A percentile compares a stretch with the other conserved stretches of the same genome.
These are phyloP conservation scores for Eragrostis tef DNA, from an alignment of 202 grass and related monocot species.

Conservation along the genomic window DNA sequence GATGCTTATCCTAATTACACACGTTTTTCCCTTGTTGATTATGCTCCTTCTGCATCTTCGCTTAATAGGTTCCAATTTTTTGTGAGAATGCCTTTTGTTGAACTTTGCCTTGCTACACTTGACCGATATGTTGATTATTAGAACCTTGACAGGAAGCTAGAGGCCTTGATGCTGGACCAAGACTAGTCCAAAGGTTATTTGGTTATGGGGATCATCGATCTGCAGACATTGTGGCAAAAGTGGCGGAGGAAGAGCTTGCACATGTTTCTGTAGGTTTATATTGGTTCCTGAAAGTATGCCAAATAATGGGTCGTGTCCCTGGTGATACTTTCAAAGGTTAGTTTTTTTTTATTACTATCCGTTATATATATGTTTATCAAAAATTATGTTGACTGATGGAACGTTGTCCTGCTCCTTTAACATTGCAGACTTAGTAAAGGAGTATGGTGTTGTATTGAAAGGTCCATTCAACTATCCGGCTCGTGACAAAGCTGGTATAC, in stretches of 20 bases:
- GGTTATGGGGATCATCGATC: constrained; percentile 79
- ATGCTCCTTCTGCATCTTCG: background rate
- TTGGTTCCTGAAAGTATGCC: constrained; percentile 84
- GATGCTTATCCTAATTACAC: background rate
- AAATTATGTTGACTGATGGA: constrained; percentile 35
- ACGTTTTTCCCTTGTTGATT: background rate
- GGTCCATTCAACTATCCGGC: constrained; percentile 88
- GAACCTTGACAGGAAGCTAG: constrained; percentile 81
- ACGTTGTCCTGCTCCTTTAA: constrained; percentile 18
- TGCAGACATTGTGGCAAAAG: constrained; percentile 74
- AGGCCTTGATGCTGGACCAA: constrained; percentile 94
- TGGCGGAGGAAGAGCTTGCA: constrained; percentile 91
- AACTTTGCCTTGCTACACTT: constrained; percentile 28
- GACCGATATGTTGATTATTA: constrained; percentile 47
- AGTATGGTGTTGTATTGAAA: constrained; percentile 74
- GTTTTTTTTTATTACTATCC: background rate
- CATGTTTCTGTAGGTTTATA: constrained; percentile 88
- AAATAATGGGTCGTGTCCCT: constrained; percentile 68
- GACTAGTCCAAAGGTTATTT: constrained; percentile 74
- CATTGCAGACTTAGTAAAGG: constrained; percentile 69
- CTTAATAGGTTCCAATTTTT: background rate
- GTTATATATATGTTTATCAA: background rate
- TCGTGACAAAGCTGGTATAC: constrained; percentile 88
- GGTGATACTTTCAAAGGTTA: constrained; percentile 79
- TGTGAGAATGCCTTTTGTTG: constrained; percentile 2